Evolutionary conservation across 2,329 filamentous ascomycete genomes (phyloP), one percentile per base, ranked within the genome.

Genomic region (Beauveria rudraprayagi): DNA sequence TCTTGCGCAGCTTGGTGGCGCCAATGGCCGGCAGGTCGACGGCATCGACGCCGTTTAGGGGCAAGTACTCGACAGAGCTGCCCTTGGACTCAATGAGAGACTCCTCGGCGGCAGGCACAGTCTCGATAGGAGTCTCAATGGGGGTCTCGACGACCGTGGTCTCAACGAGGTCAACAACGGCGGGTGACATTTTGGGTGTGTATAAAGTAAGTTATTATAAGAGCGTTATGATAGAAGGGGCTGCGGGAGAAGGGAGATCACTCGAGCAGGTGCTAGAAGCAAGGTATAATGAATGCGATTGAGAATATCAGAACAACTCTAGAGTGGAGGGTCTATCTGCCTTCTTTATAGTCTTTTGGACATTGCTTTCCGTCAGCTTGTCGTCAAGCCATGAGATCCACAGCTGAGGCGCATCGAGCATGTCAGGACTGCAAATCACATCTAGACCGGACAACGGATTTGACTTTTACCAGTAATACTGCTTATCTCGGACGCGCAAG

Each of bases 1-100:
- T 73, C 50, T 73, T 68, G 52, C 77, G 74, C 47, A 80, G 75
- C 65, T 70, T 73, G 19, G 73, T 69, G 47, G 70, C 70, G 8
- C 64, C 69, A n/a, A 64, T 62, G n/a, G 60, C 60, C 19, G 66
- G 65, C 60, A 63, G 26, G 11, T 62, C 53, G 3, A 66, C 55
- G 34, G 61, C 51, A 51, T 55, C 54, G 52, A 65, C 56, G 48
- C 57, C 51, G 14, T 48, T 63, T 11, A 66, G 58, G 37, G 64
- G 55, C 34, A 63, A 48, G 40, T 56, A 63, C 14, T 61, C 60
- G 22, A 61, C 51, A 10, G 58, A 61, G 24, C 40, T 47, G 43
- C 58, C 58, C 58, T 61, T 61, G 58, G 58, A 61, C 51, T 61
- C 58, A 8, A 54, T 56, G 37, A 50, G 17, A 16, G 46, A 11